Percentiles rank a stretch among this genome's conserved stretches.
Conservation (phyloP, 2,329 filamentous ascomycete genomes). For the Trichoderma atroviride region DNA sequence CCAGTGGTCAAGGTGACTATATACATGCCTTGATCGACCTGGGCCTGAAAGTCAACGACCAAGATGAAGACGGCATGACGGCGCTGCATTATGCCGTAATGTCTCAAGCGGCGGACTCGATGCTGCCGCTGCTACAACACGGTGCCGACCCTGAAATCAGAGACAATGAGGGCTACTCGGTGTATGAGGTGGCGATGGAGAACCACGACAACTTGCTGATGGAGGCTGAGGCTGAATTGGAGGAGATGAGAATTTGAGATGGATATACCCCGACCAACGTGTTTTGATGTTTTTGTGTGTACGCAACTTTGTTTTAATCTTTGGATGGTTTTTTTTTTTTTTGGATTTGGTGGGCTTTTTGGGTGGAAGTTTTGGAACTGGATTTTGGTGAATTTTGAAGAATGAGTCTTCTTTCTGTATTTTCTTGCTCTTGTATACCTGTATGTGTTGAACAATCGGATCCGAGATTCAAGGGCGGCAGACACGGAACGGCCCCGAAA, state of each 20-base stretch:
- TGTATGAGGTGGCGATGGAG: neutral
- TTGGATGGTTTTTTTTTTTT: neutral
- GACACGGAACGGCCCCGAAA: neutral
- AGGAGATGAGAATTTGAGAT: neutral
- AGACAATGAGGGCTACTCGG: neutral
- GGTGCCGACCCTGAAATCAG: neutral
- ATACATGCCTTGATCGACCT: neutral
- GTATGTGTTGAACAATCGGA: neutral
- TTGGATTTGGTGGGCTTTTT: neutral
- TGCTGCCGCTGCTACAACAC: neutral
- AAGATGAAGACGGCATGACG: neutral
- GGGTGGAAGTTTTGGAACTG: neutral
- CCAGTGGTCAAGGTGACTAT: neutral
- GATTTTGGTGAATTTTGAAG: neutral
- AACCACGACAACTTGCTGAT: neutral
- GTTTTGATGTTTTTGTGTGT: neutral
- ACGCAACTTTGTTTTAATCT: neutral
- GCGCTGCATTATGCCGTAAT: neutral
- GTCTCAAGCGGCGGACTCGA: neutral
- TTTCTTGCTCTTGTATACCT: neutral
- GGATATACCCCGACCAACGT: neutral
- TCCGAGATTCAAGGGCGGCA: neutral
- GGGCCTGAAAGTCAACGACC: constrained; percentile 2
- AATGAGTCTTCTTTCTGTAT: neutral
- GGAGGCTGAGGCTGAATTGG: neutral